Conservation (phyloP, 2,329 filamentous ascomycete genomes). For the Exophiala sideris region DNA sequence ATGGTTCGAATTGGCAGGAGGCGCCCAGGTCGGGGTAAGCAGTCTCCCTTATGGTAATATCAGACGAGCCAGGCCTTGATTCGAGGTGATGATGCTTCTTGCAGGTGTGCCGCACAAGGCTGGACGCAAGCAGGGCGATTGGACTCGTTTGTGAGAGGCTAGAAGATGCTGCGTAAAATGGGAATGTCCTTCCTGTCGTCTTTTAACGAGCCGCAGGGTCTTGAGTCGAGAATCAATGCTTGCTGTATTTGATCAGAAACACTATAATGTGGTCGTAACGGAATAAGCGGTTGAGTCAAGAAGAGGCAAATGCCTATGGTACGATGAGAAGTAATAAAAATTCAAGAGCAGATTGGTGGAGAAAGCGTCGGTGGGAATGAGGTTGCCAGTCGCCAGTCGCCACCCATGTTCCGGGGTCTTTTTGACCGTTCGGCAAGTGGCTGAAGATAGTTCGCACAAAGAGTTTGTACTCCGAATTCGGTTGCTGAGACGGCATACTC, state of each 20-base stretch:
- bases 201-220: no score
- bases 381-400: neutral
- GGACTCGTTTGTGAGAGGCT: neutral
- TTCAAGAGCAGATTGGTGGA: neutral
- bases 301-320: neutral
- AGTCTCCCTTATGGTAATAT: no score
- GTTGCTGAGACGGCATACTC: neutral
- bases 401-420: neutral
- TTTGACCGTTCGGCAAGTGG: neutral
- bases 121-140: neutral
- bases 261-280: no score
- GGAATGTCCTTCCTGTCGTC: no score
- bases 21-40: neutral
- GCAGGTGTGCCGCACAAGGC: neutral
- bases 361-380: neutral
- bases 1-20: neutral
- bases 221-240: no score
- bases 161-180: neutral
- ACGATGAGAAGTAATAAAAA: neutral
- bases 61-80: neutral
- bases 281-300: no score
- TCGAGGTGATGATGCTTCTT: slow-evolving; percentile 1
- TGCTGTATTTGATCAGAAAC: neutral
- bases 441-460: neutral
- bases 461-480: neutral